Conservation (phyloP, 805 yeast species). For the Clavispora asparagi region DNA sequence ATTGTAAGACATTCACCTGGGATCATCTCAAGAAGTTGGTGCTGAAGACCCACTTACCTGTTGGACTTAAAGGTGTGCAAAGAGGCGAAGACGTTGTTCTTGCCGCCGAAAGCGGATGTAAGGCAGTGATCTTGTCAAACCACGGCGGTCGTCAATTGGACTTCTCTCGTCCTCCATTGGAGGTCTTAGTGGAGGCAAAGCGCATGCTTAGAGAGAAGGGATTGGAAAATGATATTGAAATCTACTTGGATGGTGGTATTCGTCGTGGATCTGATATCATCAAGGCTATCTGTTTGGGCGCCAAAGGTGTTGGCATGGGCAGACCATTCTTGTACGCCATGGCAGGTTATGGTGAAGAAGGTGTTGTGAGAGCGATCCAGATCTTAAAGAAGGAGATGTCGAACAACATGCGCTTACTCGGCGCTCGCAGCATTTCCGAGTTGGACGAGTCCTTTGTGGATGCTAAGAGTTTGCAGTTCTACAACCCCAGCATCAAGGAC, state of each 20-base stretch:
- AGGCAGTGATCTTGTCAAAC: conserved; percentile 9
- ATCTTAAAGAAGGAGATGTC: conserved; percentile 2
- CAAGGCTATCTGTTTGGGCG: conserved; percentile 4
- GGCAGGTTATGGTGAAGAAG: conserved; percentile 4
- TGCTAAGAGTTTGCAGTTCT: conserved; percentile 1
- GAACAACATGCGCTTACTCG: conserved; percentile 4
- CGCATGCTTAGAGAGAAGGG: conserved; percentile 3
- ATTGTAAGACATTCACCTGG: conserved; percentile 2
- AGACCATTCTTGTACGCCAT: conserved; percentile 4
- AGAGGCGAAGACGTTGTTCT: conserved; percentile 4
- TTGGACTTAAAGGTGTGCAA: conserved; percentile 3
- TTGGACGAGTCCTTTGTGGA: conserved; percentile 3
- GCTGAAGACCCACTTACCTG: neutral
- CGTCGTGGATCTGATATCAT: conserved; percentile 5
- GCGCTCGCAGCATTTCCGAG: conserved; percentile 1
- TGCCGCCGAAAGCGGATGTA: conserved; percentile 2
- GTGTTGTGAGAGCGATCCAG: conserved; percentile 1
- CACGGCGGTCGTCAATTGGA: conserved; percentile 7
- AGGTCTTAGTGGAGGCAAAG: conserved; percentile 2
- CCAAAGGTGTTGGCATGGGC: conserved; percentile 5
- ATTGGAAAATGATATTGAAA: conserved; percentile 3
- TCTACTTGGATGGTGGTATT: conserved; percentile 5
- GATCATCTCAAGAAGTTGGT: neutral
- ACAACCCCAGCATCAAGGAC: conserved; percentile 2
- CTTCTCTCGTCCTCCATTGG: conserved; percentile 5